Evolutionary conservation across 768 basidiomycete genomes (phyloP).

Genomic region (Podaxis sp.): DNA sequence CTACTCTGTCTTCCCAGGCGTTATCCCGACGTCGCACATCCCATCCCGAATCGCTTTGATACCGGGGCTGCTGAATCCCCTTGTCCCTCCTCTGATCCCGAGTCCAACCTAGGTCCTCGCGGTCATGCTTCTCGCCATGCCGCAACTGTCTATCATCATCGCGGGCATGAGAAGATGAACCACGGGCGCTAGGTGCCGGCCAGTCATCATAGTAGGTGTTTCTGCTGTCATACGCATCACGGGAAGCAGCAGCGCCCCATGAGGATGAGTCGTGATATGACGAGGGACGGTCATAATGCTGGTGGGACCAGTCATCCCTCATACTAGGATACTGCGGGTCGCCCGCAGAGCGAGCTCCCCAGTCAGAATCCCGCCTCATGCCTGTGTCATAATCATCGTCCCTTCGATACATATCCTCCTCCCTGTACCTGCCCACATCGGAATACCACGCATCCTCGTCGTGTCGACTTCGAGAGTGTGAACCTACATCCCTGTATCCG

Average conservation of each 20-base stretch:
- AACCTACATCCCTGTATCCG: slow-evolving; percentile 54
- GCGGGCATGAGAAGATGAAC: slow-evolving; percentile 24
- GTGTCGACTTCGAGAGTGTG: slow-evolving; percentile 51
- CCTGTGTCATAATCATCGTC: slow-evolving; percentile 48
- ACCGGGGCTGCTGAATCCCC: slow-evolving; percentile 29
- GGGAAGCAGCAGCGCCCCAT: slow-evolving; percentile 36
- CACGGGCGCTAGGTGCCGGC: slow-evolving; percentile 25
- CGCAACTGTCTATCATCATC: slow-evolving; percentile 36
- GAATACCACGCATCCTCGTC: slow-evolving; percentile 55
- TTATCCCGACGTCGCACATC: slow-evolving; percentile 48
- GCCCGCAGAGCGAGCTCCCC: slow-evolving; percentile 36
- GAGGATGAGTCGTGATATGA: slow-evolving; percentile 48
- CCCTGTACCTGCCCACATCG: slow-evolving; percentile 46
- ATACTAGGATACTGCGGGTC: slow-evolving; percentile 42
- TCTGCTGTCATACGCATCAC: slow-evolving; percentile 38
- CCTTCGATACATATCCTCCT: slow-evolving; percentile 46
- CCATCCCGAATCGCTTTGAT: slow-evolving; percentile 55
- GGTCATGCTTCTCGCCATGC: slow-evolving; percentile 30
- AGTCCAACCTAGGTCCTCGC: slow-evolving; percentile 35
- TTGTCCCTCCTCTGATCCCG: slow-evolving; percentile 42
- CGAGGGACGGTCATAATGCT: slow-evolving; percentile 39
- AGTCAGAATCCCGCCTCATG: slow-evolving; percentile 46
- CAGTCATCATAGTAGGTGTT: slow-evolving; percentile 34
- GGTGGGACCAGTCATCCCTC: slow-evolving; percentile 52
- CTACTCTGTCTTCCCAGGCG: slow-evolving; percentile 31